Evolutionary conservation across 306 rosid genomes (phyloP), one percentile per base, ranked within the genome.

Genomic region (Fagus sylvatica): DNA sequence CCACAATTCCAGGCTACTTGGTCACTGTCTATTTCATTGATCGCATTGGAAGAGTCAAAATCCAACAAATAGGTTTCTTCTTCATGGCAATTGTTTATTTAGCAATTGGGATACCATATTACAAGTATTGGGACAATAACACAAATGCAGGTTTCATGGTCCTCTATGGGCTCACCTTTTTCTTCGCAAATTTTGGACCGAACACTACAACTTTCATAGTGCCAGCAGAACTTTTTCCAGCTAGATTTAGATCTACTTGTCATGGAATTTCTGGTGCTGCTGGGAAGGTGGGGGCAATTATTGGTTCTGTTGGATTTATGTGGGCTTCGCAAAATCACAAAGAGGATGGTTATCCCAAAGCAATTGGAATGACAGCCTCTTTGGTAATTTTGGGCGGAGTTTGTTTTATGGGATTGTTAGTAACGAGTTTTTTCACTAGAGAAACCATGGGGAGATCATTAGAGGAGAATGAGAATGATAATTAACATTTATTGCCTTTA

Each of bases 151-250:
- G 91, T 0, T 90, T 90, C 76, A 72, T 92, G 80, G 48, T 85
- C 41, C 80, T 90, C 30, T 92, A 92, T 43, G 87, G 89, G 6
- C 90, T 92, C 62, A 89, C 95, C 9, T 90, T 92, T 76, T 92
- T 92, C 85, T 92, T 90, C 74, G 84, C 97, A 1, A 92, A 92
- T 42, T 92, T 92, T 13, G 97, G 97, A 13, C 97, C 97, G 30
- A 92, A 92, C 84, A 90, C 97, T 42, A 92, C 97, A 2, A 87
- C 95, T 13, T 92, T 88, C 39, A 90, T 92, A 6, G 85, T 90
- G 71, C 95, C 95, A 0, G 95, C 97, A 0, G 97, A 92, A 46
- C 95, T 92, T 3, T 90, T 92, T 15, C 97, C 95, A 0, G 95
- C 97, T 1, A 77, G 97, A 72, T 88, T 92, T 39, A 56, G 97